A percentile compares a stretch with the other conserved stretches of the same genome.
Evolutionary conservation across 2,329 filamentous ascomycete genomes (phyloP).

Genomic region (Penicillium griseofulvum): DNA sequence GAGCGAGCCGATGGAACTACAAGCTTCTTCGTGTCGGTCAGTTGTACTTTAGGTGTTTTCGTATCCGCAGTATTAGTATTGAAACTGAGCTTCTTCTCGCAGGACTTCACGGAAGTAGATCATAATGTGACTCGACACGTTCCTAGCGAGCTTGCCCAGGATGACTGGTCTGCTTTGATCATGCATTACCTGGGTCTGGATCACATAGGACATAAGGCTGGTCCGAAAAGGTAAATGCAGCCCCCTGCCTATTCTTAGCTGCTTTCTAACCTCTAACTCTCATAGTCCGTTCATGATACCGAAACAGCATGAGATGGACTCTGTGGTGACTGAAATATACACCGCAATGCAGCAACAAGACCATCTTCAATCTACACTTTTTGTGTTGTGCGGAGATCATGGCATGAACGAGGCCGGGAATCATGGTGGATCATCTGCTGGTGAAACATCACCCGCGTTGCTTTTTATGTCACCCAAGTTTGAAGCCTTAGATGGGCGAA

Average conservation of each 20-base stretch:
- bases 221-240: constrained; percentile 66
- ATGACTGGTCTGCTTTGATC: constrained; percentile 91
- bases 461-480: constrained; percentile 88
- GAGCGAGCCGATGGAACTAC: constrained; percentile 85
- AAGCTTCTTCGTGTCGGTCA: constrained; percentile 95
- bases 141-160: constrained; percentile 66
- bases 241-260: not conserved
- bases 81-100: constrained; percentile 14
- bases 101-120: constrained; percentile 98
- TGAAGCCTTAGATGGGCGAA: constrained; percentile 47
- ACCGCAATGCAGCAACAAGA: constrained; percentile 66
- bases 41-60: constrained; percentile 36
- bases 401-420: constrained; percentile 99
- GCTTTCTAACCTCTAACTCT: constrained; percentile 26
- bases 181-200: constrained; percentile 94
- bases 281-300: constrained; percentile 80
- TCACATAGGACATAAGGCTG: constrained; percentile 96
- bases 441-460: constrained; percentile 89
- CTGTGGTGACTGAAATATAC: constrained; percentile 73
- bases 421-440: constrained; percentile 88
- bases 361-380: constrained; percentile 73
- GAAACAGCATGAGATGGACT: constrained; percentile 93
- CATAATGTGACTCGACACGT: constrained; percentile 95
- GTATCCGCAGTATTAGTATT: not conserved
- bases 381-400: constrained; percentile 89